Evolutionary conservation across 139 green algal species (phyloP).

Genomic region (Astrephomene gubernaculifera): DNA sequence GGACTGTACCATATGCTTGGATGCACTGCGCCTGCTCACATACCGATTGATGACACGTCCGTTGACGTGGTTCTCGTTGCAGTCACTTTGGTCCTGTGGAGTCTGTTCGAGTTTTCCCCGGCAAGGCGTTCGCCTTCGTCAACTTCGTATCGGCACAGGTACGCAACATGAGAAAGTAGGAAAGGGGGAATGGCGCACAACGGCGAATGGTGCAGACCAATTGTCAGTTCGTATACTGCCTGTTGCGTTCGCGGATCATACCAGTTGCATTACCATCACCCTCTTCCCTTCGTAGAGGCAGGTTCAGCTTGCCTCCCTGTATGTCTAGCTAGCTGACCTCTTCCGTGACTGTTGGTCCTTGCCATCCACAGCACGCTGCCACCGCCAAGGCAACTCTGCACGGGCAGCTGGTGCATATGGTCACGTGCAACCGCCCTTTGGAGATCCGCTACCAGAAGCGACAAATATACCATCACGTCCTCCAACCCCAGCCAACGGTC

Average conservation of each 20-base stretch:
- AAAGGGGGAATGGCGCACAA: too few relatives aligned
- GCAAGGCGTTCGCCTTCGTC: conserved; percentile 81
- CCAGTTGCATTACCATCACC: neutral
- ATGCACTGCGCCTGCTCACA: too few relatives aligned
- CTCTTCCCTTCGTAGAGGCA: neutral
- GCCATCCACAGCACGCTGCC: conserved; percentile 52
- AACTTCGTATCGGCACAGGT: conserved; percentile 60
- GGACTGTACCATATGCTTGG: too few relatives aligned
- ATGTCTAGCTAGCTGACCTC: neutral
- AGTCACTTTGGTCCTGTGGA: conserved; percentile 70
- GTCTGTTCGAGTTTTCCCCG: conserved; percentile 78
- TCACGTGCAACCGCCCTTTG: conserved; percentile 76
- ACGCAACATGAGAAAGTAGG: too few relatives aligned
- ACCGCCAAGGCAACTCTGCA: conserved; percentile 55
- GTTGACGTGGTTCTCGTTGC: too few relatives aligned
- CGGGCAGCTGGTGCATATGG: conserved; percentile 49
- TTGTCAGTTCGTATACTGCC: neutral
- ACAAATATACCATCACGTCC: too few relatives aligned
- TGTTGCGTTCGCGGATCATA: too few relatives aligned
- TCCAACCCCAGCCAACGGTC: neutral
- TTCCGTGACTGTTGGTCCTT: too few relatives aligned
- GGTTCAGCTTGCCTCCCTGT: neutral
- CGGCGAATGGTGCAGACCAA: too few relatives aligned
- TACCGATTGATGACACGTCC: neutral
- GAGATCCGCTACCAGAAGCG: neutral